These are phyloP conservation scores for Epichloe glyceriae DNA, from an alignment of 2,329 filamentous ascomycete species.

Conservation along the genomic window DNA sequence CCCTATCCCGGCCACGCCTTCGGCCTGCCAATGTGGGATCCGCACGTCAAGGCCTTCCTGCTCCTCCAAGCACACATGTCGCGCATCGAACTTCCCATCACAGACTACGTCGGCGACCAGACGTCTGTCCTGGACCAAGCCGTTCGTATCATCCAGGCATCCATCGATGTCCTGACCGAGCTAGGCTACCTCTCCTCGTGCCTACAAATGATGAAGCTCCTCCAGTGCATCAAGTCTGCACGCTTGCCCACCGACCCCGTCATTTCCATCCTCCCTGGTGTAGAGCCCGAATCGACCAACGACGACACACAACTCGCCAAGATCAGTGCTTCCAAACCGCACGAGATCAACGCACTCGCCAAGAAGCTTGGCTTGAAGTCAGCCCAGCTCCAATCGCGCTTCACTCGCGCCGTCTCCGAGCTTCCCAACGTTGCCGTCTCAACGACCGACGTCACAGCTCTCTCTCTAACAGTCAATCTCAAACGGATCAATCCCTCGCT, in stretches of 20 bases:
- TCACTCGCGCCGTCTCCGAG: constrained; percentile 45
- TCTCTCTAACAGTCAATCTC: constrained; percentile 50
- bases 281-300: constrained; percentile 34
- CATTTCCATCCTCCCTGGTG: constrained; percentile 65
- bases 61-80: constrained; percentile 92
- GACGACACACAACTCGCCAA: constrained; percentile 30
- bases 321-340: constrained; percentile 23
- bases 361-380: constrained; percentile 37
- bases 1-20: constrained; percentile 48
- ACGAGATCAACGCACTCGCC: constrained; percentile 30
- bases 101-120: constrained; percentile 94
- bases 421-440: constrained; percentile 58
- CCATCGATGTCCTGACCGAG: constrained; percentile 86
- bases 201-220: constrained; percentile 66
- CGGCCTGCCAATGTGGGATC: constrained; percentile 90
- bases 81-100: constrained; percentile 81
- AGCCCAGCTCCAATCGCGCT: constrained; percentile 30
- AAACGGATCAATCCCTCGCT: constrained; percentile 51
- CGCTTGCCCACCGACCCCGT: constrained; percentile 79
- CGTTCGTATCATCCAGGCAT: constrained; percentile 92
- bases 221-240: constrained; percentile 87
- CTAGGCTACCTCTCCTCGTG: constrained; percentile 70
- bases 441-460: constrained; percentile 46
- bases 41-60: constrained; percentile 91
- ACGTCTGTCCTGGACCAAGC: constrained; percentile 83